Base-by-base conservation (phyloP, 1,139 yeast genomes). In the Debaryomyces psychrophilus region DNA sequence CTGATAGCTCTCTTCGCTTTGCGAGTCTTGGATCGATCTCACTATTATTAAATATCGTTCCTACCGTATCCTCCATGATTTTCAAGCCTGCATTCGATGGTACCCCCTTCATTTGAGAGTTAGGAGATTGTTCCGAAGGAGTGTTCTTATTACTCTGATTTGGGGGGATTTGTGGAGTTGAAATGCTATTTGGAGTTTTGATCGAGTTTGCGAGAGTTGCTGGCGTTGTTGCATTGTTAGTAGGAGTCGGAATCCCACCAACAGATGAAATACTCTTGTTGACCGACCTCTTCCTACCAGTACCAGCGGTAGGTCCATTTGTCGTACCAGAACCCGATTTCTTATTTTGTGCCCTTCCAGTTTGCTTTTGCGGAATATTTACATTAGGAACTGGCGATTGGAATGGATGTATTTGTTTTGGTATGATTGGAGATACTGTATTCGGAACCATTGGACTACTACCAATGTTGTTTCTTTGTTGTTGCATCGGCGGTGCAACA, bases 1-100 rank as follows among this genome's bases (percentile, higher is more conserved):
- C 60, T 1, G 79, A 75, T 44, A 80, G 67, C 43, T 76, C 81
- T 44, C 81, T 68, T 46, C 85, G 63, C 50, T 67, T 73, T 31
- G 70, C 66, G 49, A 70, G 63, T 46, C 67, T 70, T 11, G 66
- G 56, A 52, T 74, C 77, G 20, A 60, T 67, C 2, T 60, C 61
- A 41, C 54, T 54, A 41, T 55, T 51, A 22, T 58, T 54, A 47
- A 65, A 65, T 29, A 65, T 58, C 44, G 64, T 69, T 23, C 61
- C 63, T 27, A 60, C 56, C 3, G 67, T 60, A 37, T 62, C 60
- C 36, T 61, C 60, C 5, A 48, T 44, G 14, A 29, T 35, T 27
- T 41, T 40, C 28, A 55, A 54, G 5, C 57, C 37, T 22, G 44
- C 37, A 8, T 45, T 44, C 7, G 49, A 48, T 2, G 51, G 43